Percentiles rank a stretch among this genome's conserved stretches.
These are phyloP conservation scores for Puccinia brachypodii DNA, from an alignment of 1,284 basidiomycete species.

Conservation along the genomic window DNA sequence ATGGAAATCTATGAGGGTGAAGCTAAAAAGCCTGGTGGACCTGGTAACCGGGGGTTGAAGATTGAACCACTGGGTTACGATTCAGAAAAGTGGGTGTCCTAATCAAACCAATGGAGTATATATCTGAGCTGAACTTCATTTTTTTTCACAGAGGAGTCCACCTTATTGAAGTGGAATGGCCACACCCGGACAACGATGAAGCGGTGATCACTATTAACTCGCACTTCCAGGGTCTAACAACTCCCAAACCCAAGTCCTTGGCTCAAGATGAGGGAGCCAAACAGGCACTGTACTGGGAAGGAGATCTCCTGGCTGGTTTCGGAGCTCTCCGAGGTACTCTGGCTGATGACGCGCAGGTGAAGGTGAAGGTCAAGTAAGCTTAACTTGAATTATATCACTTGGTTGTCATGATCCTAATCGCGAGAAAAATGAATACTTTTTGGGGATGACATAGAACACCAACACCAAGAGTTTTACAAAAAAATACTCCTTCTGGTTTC, in stretches of 20 bases:
- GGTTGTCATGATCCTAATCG: not conserved
- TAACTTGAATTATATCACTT: not conserved
- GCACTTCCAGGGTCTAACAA: constrained; percentile 25
- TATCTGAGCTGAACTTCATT: not conserved
- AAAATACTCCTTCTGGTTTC: constrained; percentile 22
- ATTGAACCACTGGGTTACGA: constrained; percentile 19
- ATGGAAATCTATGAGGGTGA: constrained; percentile 38
- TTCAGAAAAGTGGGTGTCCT: constrained; percentile 28
- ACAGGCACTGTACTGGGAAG: constrained; percentile 46
- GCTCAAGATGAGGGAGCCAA: constrained; percentile 26
- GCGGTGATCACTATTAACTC: constrained; percentile 33
- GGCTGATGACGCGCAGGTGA: constrained; percentile 22
- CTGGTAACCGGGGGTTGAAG: constrained; percentile 16
- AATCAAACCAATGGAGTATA: not conserved
- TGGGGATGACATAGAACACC: constrained; percentile 9
- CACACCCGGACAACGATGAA: constrained; percentile 11
- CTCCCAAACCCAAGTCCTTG: constrained; percentile 28
- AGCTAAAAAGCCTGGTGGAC: constrained; percentile 2
- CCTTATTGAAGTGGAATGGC: constrained; percentile 26
- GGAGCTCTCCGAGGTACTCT: constrained; percentile 31
- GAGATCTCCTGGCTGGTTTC: constrained; percentile 46
- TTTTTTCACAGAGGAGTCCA: constrained; percentile 11
- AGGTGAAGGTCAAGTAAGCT: constrained; percentile 46
- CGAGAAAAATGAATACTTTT: not conserved
- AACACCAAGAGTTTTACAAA: constrained; percentile 19